Base-by-base conservation (phyloP, 2,329 filamentous ascomycete genomes). In the Pezicula carpinea region DNA sequence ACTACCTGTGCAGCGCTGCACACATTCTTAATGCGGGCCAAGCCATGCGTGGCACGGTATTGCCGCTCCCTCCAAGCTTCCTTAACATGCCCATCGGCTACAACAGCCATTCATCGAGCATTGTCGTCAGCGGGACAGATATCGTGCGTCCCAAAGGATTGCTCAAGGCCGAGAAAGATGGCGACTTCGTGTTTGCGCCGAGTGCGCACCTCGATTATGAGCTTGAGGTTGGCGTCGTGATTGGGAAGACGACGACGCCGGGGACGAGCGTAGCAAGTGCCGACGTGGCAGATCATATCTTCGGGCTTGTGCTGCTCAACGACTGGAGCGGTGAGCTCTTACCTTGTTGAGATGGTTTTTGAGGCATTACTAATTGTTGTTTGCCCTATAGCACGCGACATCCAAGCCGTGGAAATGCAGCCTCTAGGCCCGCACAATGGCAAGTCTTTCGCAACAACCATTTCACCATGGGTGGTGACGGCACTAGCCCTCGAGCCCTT, bases 21-120 rank as follows among this genome's bases (percentile, higher is more conserved):
- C n/a, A n/a, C n/a, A n/a, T n/a, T n/a, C n/a, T n/a, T n/a, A n/a
- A n/a, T n/a, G n/a, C n/a, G n/a, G n/a, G n/a, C n/a, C n/a, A n/a
- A n/a, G n/a, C n/a, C n/a, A n/a, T n/a, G n/a, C n/a, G n/a, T n/a
- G n/a, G n/a, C n/a, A n/a, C n/a, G n/a, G n/a, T n/a, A n/a, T n/a
- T n/a, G n/a, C n/a, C n/a, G n/a, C n/a, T n/a, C n/a, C n/a, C n/a
- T n/a, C n/a, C n/a, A n/a, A n/a, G n/a, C n/a, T n/a, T n/a, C n/a
- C n/a, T n/a, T n/a, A n/a, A 89, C 57, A 70, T 92, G 1, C 87
- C 87, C 0, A 84, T 91, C 6, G 87, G 82, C 11, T 92, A 92
- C 59, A 86, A 91, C 62, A 85, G 87, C 2, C 77, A 87, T 43
- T 80, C 86, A 1, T 89, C 85, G 2, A 87, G 83, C 19, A 74